A percentile compares a stretch with the other conserved stretches of the same genome.
phyloP scores from a whole-genome alignment of 495 filamentous ascomycete genomes.

The Aspergillus baeticus region DNA sequence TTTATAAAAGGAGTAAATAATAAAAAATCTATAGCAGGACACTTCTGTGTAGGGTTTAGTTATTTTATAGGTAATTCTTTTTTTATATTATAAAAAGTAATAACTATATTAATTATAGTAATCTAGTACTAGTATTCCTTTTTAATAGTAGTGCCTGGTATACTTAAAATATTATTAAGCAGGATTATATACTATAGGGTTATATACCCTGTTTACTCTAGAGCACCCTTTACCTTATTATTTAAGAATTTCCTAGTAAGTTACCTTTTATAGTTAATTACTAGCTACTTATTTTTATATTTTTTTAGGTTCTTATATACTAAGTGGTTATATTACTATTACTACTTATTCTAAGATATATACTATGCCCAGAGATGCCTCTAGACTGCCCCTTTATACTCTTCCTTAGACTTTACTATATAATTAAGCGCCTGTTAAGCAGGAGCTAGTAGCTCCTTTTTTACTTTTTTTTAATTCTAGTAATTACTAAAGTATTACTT shows the following conservation, averaged over 20 bases:
- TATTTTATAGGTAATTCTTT: conserved; percentile 20
- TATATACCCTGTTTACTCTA: conserved; percentile 22
- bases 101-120: conserved; percentile 27
- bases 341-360: conserved; percentile 24
- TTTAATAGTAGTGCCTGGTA: conserved; percentile 20
- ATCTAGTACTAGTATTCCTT: conserved; percentile 26
- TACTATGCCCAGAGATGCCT: background rate
- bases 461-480: background rate
- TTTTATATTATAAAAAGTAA: conserved; percentile 29
- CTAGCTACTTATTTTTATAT: conserved; percentile 33
- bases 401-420: background rate
- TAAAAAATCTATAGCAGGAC: conserved; percentile 4
- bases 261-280: conserved; percentile 30
- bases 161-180: conserved; percentile 26
- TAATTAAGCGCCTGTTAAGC: background rate
- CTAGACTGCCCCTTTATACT: conserved; percentile 14
- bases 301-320: conserved; percentile 25
- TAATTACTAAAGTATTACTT: conserved; percentile 12
- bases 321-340: conserved; percentile 20
- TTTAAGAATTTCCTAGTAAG: conserved; percentile 28
- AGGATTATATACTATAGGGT: conserved; percentile 25
- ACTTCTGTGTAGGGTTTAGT: background rate
- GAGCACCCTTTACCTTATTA: conserved; percentile 18
- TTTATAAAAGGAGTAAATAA: background rate
- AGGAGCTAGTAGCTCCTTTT: background rate